Percentiles rank a stretch among this genome's conserved stretches.
phyloP scores from a whole-genome alignment of 495 filamentous ascomycete genomes.

The Opeltia flavorubescens region DNA sequence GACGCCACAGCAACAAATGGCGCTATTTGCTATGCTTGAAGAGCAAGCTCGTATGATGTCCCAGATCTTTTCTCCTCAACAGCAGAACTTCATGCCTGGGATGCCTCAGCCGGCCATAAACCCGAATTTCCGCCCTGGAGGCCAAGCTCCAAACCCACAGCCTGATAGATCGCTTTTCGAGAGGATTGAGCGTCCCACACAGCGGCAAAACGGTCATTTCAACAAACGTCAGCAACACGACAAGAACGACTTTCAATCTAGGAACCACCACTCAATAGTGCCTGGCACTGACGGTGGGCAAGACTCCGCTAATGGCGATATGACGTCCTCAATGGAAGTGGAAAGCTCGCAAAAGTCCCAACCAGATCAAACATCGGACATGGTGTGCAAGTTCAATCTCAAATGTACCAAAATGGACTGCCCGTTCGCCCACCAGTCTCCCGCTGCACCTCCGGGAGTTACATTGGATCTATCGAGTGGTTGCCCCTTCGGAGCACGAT shows the following conservation, averaged over 20 bases:
- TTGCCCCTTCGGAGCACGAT: slow-evolving; percentile 77
- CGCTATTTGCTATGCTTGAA: slow-evolving; percentile 71
- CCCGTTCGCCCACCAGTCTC: slow-evolving; percentile 85
- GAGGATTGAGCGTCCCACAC: slow-evolving; percentile 44
- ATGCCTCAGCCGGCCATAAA: slow-evolving; percentile 36
- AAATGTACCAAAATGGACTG: slow-evolving; percentile 80
- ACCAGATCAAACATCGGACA: slow-evolving; percentile 12
- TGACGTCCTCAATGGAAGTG: slow-evolving; percentile 35
- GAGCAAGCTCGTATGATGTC: slow-evolving; percentile 83
- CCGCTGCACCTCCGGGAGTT: slow-evolving; percentile 72
- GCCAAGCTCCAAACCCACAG: slow-evolving; percentile 26
- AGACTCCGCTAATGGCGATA: slow-evolving; percentile 24
- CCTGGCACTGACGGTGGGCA: slow-evolving; percentile 19
- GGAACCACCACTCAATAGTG: slow-evolving; percentile 10
- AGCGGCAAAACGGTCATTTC: slow-evolving; percentile 25
- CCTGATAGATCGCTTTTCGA: slow-evolving; percentile 64
- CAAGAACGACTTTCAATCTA: slow-evolving; percentile 15
- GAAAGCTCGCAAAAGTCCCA: slow-evolving; percentile 20
- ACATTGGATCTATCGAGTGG: slow-evolving; percentile 64
- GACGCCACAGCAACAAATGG: slow-evolving; percentile 58
- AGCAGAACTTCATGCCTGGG: slow-evolving; percentile 32
- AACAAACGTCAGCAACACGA: slow-evolving; percentile 19
- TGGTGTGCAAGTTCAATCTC: slow-evolving; percentile 69
- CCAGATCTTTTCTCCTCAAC: slow-evolving; percentile 29
- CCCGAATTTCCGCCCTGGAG: slow-evolving; percentile 36